These are phyloP conservation scores for Coemansia sp. DNA, from an alignment of 192 early-diverging fungal species.

Conservation along the genomic window DNA sequence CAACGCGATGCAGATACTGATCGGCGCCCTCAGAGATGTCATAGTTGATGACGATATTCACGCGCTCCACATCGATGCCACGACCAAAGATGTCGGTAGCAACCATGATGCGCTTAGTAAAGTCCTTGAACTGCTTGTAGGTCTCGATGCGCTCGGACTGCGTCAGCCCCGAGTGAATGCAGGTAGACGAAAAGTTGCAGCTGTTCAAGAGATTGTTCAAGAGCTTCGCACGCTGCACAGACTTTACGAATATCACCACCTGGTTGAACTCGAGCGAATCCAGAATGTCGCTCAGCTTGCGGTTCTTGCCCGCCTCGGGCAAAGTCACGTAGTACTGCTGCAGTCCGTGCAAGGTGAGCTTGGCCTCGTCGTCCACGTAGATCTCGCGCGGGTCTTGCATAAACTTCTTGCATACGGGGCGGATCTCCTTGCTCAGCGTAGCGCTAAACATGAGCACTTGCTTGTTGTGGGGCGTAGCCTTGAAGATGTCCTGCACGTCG, in stretches of 20 bases:
- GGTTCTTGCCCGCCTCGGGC: conserved; percentile 84
- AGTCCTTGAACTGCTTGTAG: conserved; percentile 96
- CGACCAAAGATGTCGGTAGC: conserved; percentile 78
- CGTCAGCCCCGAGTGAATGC: conserved; percentile 86
- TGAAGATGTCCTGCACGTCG: conserved; percentile 96
- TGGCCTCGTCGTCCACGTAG: conserved; percentile 97
- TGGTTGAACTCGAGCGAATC: conserved; percentile 98
- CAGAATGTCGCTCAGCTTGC: conserved; percentile 87
- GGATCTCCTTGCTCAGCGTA: conserved; percentile 89
- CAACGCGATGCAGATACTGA: conserved; percentile 93
- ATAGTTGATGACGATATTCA: conserved; percentile 99
- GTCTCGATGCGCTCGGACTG: conserved; percentile 91
- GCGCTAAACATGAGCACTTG: conserved; percentile 99
- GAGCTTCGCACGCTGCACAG: conserved; percentile 79
- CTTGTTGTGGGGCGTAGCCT: conserved; percentile 90
- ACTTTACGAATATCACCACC: conserved; percentile 95
- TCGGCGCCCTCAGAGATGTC: conserved; percentile 91
- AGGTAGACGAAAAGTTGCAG: conserved; percentile 92
- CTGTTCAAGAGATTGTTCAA: conserved; percentile 83
- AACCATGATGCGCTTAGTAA: conserved; percentile 91
- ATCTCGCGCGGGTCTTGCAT: conserved; percentile 98
- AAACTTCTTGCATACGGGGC: conserved; percentile 93
- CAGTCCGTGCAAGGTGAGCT: conserved; percentile 95
- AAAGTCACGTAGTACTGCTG: conserved; percentile 93
- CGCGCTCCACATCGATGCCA: conserved; percentile 97